These are phyloP conservation scores for Pythium sukuiense DNA, from an alignment of 352 stramenopile genomes.

Conservation along the genomic window DNA sequence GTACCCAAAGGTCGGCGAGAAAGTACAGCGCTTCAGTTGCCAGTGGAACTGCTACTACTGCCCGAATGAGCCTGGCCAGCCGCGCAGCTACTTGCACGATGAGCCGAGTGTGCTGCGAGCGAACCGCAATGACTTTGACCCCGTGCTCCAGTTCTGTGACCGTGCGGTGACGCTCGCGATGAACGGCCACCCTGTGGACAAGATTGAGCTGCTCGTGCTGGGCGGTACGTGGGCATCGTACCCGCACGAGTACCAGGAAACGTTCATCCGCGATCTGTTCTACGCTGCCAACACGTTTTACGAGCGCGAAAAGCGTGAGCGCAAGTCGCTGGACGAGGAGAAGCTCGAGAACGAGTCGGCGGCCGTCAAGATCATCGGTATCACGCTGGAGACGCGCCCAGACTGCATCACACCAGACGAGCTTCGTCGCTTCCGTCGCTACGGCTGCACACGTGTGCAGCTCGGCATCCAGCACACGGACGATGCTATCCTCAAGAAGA, in stretches of 20 bases:
- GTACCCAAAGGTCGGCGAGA: slow-evolving; percentile 77
- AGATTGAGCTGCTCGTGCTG: slow-evolving; percentile 91
- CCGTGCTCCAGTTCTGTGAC: slow-evolving; percentile 91
- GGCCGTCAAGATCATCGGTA: slow-evolving; percentile 88
- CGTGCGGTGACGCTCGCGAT: slow-evolving; percentile 88
- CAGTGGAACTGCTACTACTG: slow-evolving; percentile 97
- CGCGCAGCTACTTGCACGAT: slow-evolving; percentile 92
- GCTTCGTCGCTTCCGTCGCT: slow-evolving; percentile 78
- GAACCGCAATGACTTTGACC: slow-evolving; percentile 92
- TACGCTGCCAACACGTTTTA: slow-evolving; percentile 93
- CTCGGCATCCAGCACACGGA: slow-evolving; percentile 93
- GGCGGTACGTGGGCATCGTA: slow-evolving; percentile 93
- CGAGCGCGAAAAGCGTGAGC: slow-evolving; percentile 63
- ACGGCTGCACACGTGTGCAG: slow-evolving; percentile 87
- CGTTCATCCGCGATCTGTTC: slow-evolving; percentile 91
- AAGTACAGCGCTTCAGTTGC: slow-evolving; percentile 89
- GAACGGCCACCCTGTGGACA: slow-evolving; percentile 92
- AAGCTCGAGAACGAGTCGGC: slow-evolving; percentile 88
- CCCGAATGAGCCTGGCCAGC: slow-evolving; percentile 91
- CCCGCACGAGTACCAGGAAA: slow-evolving; percentile 89
- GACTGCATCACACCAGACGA: slow-evolving; percentile 91
- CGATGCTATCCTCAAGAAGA: slow-evolving; percentile 88
- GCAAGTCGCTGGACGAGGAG: slow-evolving; percentile 80
- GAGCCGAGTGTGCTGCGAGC: slow-evolving; percentile 91
- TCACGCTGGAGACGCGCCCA: slow-evolving; percentile 89